Evolutionary conservation across 2,329 filamentous ascomycete genomes (phyloP).

Genomic region (Kalmusia sp.): DNA sequence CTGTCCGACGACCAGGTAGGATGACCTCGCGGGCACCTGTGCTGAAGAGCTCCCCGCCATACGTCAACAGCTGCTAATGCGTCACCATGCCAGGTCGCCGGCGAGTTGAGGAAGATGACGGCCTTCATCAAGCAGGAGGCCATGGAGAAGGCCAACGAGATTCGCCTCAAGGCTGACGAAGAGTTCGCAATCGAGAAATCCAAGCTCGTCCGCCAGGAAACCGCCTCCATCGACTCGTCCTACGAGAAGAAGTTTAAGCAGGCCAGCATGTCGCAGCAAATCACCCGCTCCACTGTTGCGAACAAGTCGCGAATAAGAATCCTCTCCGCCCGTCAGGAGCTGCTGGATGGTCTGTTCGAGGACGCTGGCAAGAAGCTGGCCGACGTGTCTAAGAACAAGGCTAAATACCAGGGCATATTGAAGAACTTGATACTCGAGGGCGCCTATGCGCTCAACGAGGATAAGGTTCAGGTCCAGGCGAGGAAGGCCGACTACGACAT

Average conservation of each 20-base stretch:
- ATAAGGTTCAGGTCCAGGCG: conserved; percentile 74
- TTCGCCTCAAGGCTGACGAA: conserved; percentile 97
- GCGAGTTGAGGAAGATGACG: conserved; percentile 99
- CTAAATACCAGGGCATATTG: conserved; percentile 77
- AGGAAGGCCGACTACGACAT: conserved; percentile 79
- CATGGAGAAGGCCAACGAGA: conserved; percentile 94
- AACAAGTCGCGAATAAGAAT: conserved; percentile 96
- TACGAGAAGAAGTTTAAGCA: conserved; percentile 99
- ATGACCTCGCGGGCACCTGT: conserved; percentile 20
- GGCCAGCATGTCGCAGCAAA: conserved; percentile 97
- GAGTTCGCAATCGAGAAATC: conserved; percentile 99
- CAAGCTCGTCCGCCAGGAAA: conserved; percentile 96
- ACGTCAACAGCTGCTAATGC: conserved; percentile 38
- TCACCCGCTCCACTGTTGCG: conserved; percentile 92
- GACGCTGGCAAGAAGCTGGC: conserved; percentile 75
- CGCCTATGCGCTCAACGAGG: conserved; percentile 85
- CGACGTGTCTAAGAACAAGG: conserved; percentile 70
- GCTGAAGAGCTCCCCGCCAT: conserved; percentile 23
- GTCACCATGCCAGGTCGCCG: conserved; percentile 73
- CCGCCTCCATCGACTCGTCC: conserved; percentile 84
- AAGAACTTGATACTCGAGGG: conserved; percentile 88
- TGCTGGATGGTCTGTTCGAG: conserved; percentile 91
- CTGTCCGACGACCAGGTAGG: conserved; percentile 96
- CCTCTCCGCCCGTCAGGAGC: conserved; percentile 83
- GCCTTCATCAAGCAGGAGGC: conserved; percentile 99